These are phyloP conservation scores for Lachancea sp. DNA, from an alignment of 805 yeast genomes.

Conservation along the genomic window DNA sequence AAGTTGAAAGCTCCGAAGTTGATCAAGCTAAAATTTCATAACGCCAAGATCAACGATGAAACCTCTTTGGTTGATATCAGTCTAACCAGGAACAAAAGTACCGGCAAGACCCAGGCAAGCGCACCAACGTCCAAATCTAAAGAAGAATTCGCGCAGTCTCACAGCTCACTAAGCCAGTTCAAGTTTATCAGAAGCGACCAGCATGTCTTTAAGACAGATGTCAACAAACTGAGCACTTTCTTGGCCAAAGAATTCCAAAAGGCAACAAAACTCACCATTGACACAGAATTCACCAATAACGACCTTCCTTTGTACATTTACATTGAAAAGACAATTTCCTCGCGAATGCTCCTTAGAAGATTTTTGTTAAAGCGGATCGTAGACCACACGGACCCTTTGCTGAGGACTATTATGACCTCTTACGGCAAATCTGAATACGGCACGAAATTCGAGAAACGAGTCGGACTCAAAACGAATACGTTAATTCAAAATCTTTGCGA, in stretches of 20 bases:
- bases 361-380: slow-evolving; percentile 18
- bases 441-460: slow-evolving; percentile 14
- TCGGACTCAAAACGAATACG: slow-evolving; percentile 11
- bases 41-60: slow-evolving; percentile 28
- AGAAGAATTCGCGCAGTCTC: slow-evolving; percentile 14
- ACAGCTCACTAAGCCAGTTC: slow-evolving; percentile 17
- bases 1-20: slow-evolving; percentile 64
- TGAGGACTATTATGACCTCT: slow-evolving; percentile 17
- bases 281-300: slow-evolving; percentile 15
- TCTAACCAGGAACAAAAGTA: neutral
- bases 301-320: slow-evolving; percentile 24
- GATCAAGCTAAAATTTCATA: slow-evolving; percentile 30
- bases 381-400: slow-evolving; percentile 22
- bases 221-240: slow-evolving; percentile 17
- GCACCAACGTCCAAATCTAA: slow-evolving; percentile 9
- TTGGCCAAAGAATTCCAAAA: slow-evolving; percentile 22
- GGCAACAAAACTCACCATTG: slow-evolving; percentile 20
- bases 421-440: slow-evolving; percentile 14
- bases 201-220: slow-evolving; percentile 16
- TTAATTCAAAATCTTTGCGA: slow-evolving; percentile 16
- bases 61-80: slow-evolving; percentile 23
- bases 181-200: slow-evolving; percentile 28
- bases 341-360: slow-evolving; percentile 16
- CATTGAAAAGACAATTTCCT: slow-evolving; percentile 17
- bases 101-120: neutral